Evolutionary conservation across 73 alveolate species (phyloP), one percentile per base, ranked within the genome.

Genomic region (Paramecium bursaria): DNA sequence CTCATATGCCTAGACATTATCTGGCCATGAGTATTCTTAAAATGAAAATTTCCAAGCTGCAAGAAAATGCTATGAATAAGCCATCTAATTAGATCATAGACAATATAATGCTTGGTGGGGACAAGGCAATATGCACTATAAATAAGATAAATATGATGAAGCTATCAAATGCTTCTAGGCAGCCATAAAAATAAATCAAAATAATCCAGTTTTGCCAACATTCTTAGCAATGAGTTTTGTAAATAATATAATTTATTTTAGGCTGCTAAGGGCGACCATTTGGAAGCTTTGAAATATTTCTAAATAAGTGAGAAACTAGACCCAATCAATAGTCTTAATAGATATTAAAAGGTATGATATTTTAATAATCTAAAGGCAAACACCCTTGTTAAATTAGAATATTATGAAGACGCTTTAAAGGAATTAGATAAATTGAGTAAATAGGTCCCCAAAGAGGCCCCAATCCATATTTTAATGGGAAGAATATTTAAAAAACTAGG

Each of bases 71-170:
- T 96, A 92, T 77, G 74, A 92, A 29, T 74, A 85, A 90, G 99
- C 98, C 10, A 75, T 90, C 52, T 74, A 95, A 22, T 91, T 88
- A 53, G 98, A 96, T 90, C 95, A 91, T 29, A 86, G 99, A 74
- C 93, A 96, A 52, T 95, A 94, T n/a, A 96, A 96, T 82, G 98
- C 99, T n/a, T 96, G 98, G 98, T 96, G 99, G 99, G 99, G 99
- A 15, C 90, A 92, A 4, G 99, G 99, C 55, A 94, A 96, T 74
- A 96, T 96, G 47, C 92, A 86, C 85, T 86, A 94, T 86, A 96
- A 96, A 61, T 91, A 95, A 80, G 98, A 96, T 87, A 96, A 96
- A 86, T 96, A 93, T 74, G 93, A 85, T 48, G 91, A 90, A 49
- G 99, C 99, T 4, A 90, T 93, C 1, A 80, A 91, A 85, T 86